Evolutionary conservation across 345 rosid species (phyloP).

Genomic region (Carallia pectinifolia): DNA sequence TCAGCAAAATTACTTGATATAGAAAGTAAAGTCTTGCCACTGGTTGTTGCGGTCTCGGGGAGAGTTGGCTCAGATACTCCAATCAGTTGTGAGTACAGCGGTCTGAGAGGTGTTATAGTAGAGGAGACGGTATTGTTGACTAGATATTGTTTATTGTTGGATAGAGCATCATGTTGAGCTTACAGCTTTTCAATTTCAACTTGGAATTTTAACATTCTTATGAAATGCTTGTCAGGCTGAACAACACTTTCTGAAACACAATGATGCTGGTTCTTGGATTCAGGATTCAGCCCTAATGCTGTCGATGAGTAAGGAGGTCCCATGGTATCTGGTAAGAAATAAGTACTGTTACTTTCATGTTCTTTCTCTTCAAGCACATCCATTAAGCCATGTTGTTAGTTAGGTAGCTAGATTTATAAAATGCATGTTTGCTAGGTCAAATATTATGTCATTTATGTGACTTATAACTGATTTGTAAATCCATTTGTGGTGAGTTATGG

Average conservation of each 20-base stretch:
- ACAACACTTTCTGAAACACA: constrained; percentile 87
- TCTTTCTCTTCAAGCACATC: neutral
- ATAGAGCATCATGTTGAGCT: neutral
- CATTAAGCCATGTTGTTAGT: neutral
- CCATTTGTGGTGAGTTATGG: neutral
- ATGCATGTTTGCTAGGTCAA: neutral
- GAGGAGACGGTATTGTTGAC: constrained; percentile 59
- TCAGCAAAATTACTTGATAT: constrained; percentile 77
- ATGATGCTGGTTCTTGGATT: constrained; percentile 97
- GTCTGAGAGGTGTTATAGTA: constrained; percentile 73
- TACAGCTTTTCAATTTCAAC: neutral
- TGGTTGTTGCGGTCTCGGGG: constrained; percentile 71
- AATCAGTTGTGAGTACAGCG: constrained; percentile 71
- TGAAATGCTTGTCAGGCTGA: constrained; percentile 60
- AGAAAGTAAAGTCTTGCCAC: constrained; percentile 68
- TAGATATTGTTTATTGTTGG: neutral
- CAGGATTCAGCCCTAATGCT: constrained; percentile 93
- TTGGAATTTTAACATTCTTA: constrained; percentile 7
- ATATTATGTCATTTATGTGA: constrained; percentile 4
- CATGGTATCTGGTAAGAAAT: constrained; percentile 84
- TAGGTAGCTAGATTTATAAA: neutral
- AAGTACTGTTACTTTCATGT: neutral
- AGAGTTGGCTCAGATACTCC: constrained; percentile 86
- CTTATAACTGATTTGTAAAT: constrained; percentile 4
- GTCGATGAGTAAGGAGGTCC: constrained; percentile 95